Base-by-base conservation (phyloP, 805 yeast species). In the Saturnispora bothae region DNA sequence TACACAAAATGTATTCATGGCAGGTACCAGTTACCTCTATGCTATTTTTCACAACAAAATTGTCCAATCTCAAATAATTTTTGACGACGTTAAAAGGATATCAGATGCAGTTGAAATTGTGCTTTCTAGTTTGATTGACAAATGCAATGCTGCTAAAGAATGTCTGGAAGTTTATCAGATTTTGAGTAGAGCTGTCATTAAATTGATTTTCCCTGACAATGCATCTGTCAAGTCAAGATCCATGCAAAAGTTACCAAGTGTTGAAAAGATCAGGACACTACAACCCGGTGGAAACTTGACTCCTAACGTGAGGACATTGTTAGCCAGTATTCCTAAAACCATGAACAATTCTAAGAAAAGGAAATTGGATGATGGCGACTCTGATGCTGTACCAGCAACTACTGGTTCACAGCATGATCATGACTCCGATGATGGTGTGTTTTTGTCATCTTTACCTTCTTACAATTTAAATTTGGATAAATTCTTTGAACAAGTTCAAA, bases 1-100 rank as follows among this genome's bases (percentile, higher is more conserved):
- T 0, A 88, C 84, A 3, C 94, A 85, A 55, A 85, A 84, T 53
- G 63, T 84, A 38, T 84, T 84, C 53, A 79, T 83, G 81, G 88
- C 95, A 0, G 94, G 94, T 1, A 80, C 89, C 20, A 80, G 95
- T 1, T 85, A 76, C 48, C 62, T 86, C 31, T 85, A 82, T 53
- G 71, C 86, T 1, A 65, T 84, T 12, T 85, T 82, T 54, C 80
- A 80, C 53, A 73, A 83, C 27, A 65, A 65, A n/a, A 69, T 66
- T 33, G 73, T 70, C 2, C 56, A 79, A 17, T 52, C 57, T 5
- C 59, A 60, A 5, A 66, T 74, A 15, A 54, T 68, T 1, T 46
- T 73, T 16, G 63, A 65, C 17, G 73, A 68, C 33, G 65, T 78
- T 25, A 74, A 81, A 18, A 64, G 63, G 20, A 59, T 63, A 29